Evolutionary conservation across 192 early-diverging fungal species (phyloP), one percentile per base, ranked within the genome.

Genomic region (Coemansia sp.): DNA sequence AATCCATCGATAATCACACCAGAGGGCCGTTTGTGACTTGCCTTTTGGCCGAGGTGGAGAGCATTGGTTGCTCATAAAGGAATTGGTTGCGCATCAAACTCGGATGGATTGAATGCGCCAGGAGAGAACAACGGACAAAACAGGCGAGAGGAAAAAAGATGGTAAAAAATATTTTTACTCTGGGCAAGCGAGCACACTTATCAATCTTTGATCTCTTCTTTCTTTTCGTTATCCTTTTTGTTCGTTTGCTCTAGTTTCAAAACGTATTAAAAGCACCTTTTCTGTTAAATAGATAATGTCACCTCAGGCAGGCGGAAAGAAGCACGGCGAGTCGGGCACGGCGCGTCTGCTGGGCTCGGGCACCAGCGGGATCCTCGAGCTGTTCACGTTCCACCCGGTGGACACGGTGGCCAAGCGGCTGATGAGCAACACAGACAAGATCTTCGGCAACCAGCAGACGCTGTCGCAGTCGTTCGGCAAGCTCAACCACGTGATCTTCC

Each of bases 331-430:
- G 73, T 96, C 94, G 33, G 87, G 82, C 44, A 81, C 88, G 19
- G 93, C 96, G 63, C 88, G 94, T 55, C 74, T 99, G 66, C 71
- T 93, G 27, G 96, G 96, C 53, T 87, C 93, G 37, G 96, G 84
- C 39, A 85, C 90, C 45, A 89, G 93, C 44, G 96, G 96, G 42
- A 88, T 97, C 66, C 84, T 97, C 30, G 96, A 99, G 81, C 83
- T 99, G 55, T 81, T 95, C 56, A 86, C 88, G 49, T 99, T 99
- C 88, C 96, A 99, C 78, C 95, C 94, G 37, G 92, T 99, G 45
- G 95, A 99, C 80, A 99, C 95, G 2, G 88, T 99, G 15, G 95
- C 95, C 59, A 99, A 96, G 87, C 88, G 96, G 41, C 85, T 99
- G 61, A 99, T 99, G 95, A 93, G 86, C 81, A 94, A 91, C 81